Evolutionary conservation across 2,329 filamentous ascomycete genomes (phyloP).

Genomic region (Hawksworthiomyces lignivorus): DNA sequence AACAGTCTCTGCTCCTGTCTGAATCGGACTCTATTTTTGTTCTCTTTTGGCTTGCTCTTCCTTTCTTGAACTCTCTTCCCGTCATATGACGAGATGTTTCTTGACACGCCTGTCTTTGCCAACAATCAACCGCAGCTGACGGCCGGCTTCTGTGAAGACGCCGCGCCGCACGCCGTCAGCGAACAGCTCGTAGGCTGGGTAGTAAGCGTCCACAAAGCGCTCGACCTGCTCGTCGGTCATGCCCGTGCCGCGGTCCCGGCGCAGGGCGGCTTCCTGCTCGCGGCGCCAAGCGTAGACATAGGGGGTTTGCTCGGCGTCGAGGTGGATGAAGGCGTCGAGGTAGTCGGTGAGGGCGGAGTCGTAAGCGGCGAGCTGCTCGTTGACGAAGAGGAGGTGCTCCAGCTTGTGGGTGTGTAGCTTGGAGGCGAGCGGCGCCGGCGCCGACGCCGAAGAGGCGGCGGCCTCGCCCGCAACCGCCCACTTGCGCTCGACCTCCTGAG

Average conservation of each 20-base stretch:
- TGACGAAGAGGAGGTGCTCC: slow-evolving; percentile 43
- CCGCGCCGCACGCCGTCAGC: slow-evolving; percentile 51
- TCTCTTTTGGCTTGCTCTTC: background rate
- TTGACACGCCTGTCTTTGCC: slow-evolving; percentile 52
- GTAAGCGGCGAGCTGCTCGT: slow-evolving; percentile 39
- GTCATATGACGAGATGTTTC: slow-evolving; percentile 41
- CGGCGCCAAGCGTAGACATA: slow-evolving; percentile 81
- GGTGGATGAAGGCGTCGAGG: slow-evolving; percentile 49
- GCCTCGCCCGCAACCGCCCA: slow-evolving; percentile 30
- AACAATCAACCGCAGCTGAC: slow-evolving; percentile 56
- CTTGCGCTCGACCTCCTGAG: slow-evolving; percentile 42
- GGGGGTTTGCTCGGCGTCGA: slow-evolving; percentile 61
- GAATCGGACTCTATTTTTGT: no score
- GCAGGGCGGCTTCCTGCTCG: slow-evolving; percentile 69
- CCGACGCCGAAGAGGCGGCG: slow-evolving; percentile 13
- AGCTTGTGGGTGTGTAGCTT: slow-evolving; percentile 40
- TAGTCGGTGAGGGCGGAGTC: slow-evolving; percentile 37
- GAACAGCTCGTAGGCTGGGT: slow-evolving; percentile 65
- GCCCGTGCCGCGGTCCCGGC: slow-evolving; percentile 58
- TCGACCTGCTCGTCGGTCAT: slow-evolving; percentile 79
- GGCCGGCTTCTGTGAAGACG: slow-evolving; percentile 42
- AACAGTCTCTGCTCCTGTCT: no score
- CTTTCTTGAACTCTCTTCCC: background rate
- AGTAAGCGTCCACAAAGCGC: slow-evolving; percentile 63
- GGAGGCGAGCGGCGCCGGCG: slow-evolving; percentile 19